These are phyloP conservation scores for Bombardia bombarda DNA, from an alignment of 495 filamentous ascomycete genomes.

Conservation along the genomic window DNA sequence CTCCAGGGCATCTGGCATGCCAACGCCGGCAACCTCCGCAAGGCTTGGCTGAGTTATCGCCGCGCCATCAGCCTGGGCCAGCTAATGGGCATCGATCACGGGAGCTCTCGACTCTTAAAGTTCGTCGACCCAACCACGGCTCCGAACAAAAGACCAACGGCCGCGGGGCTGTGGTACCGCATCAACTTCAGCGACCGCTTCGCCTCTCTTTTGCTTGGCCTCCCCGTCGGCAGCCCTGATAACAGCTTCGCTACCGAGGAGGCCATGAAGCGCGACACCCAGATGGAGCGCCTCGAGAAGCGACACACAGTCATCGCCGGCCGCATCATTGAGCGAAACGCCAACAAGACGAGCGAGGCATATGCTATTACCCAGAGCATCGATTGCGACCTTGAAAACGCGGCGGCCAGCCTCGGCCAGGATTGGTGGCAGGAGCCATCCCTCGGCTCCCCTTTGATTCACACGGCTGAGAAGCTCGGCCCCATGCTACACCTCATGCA, in stretches of 20 bases:
- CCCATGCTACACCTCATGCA: constrained; percentile 24
- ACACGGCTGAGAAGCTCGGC: constrained; percentile 13
- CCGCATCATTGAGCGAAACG: constrained; percentile 36
- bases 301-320: constrained; percentile 27
- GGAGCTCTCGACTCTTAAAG: constrained; percentile 18
- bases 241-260: constrained; percentile 25
- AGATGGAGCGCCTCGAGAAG: constrained; percentile 25
- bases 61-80: constrained; percentile 33
- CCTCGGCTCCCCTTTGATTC: constrained; percentile 1
- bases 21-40: constrained; percentile 37
- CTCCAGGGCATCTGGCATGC: constrained; percentile 30
- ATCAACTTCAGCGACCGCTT: constrained; percentile 25
- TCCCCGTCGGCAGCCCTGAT: constrained; percentile 28
- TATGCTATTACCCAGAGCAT: constrained; percentile 32
- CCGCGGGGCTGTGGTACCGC: constrained; percentile 25
- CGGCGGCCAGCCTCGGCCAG: constrained; percentile 24
- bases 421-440: constrained; percentile 29
- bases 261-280: constrained; percentile 15
- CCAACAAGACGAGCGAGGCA: constrained; percentile 9
- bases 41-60: constrained; percentile 36
- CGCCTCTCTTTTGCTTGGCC: constrained; percentile 32
- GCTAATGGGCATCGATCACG: constrained; percentile 36
- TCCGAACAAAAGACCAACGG: constrained; percentile 12
- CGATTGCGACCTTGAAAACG: constrained; percentile 34
- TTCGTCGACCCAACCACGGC: constrained; percentile 20